These are phyloP conservation scores for Diospyros kaki DNA, from an alignment of 148 eudicot species.

Conservation along the genomic window DNA sequence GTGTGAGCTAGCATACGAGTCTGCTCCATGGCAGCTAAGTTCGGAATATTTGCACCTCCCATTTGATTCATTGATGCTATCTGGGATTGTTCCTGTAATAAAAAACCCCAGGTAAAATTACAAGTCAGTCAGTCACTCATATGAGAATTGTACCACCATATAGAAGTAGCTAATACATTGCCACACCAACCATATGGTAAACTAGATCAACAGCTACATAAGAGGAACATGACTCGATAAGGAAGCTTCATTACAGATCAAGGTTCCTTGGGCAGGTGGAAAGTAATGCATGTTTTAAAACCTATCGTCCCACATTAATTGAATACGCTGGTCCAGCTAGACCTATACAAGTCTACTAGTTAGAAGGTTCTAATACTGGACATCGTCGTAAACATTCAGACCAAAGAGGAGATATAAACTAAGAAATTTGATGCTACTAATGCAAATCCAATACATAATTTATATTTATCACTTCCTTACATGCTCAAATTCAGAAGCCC, in stretches of 20 bases:
- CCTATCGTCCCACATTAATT: not conserved
- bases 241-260: not conserved
- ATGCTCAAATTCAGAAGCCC: conserved; percentile 97
- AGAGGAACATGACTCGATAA: not conserved
- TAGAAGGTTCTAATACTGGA: not conserved
- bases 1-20: conserved; percentile 93
- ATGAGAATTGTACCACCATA: not conserved
- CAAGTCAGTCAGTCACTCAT: conserved; percentile 1
- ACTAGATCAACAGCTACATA: not conserved
- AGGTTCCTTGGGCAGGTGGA: not conserved
- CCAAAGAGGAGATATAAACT: not conserved
- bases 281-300: not conserved
- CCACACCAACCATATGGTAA: not conserved
- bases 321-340: not conserved
- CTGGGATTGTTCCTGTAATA: conserved; percentile 66
- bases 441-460: not conserved
- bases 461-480: conserved; percentile 37
- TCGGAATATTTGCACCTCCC: conserved; percentile 53
- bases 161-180: not conserved
- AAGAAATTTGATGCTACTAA: not conserved
- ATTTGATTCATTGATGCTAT: conserved; percentile 47
- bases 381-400: not conserved
- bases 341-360: not conserved
- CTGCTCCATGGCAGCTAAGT: conserved; percentile 94
- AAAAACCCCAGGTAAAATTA: not conserved